phyloP scores from a whole-genome alignment of 306 rosid genomes.

The Vigna reflexopilosa region DNA sequence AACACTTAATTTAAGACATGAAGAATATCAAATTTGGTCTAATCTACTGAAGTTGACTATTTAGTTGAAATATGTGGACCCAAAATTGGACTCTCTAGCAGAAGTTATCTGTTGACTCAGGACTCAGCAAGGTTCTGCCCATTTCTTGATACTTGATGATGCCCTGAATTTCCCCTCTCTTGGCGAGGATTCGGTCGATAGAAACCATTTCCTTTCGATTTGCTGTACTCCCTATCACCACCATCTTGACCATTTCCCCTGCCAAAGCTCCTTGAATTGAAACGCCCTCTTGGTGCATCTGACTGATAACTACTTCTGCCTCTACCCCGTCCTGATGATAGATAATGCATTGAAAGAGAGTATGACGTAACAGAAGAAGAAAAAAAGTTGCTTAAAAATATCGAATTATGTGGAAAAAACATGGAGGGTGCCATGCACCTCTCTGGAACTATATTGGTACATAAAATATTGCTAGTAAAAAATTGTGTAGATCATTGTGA shows the following conservation, averaged over 20 bases:
- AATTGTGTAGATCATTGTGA: background rate
- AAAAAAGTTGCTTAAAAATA: background rate
- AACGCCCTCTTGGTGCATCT: constrained; percentile 77
- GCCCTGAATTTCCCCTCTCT: constrained; percentile 64
- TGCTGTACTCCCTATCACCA: constrained; percentile 68
- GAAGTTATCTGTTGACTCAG: constrained; percentile 38
- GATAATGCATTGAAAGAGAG: constrained; percentile 40
- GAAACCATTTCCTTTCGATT: constrained; percentile 77
- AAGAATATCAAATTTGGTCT: constrained; percentile 51
- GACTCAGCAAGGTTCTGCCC: constrained; percentile 63
- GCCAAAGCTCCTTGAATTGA: constrained; percentile 59
- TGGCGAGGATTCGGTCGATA: constrained; percentile 69
- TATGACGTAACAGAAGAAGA: background rate
- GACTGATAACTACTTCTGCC: constrained; percentile 80
- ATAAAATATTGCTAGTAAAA: background rate
- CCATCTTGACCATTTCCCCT: constrained; percentile 69
- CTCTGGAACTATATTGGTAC: constrained; percentile 14
- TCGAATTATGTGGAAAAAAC: background rate
- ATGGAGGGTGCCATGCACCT: background rate
- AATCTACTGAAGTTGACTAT: constrained; percentile 45
- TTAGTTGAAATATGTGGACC: constrained; percentile 52
- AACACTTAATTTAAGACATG: constrained; percentile 45
- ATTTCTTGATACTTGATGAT: constrained; percentile 65
- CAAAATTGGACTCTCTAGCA: constrained; percentile 58
- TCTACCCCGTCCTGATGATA: constrained; percentile 88